These are phyloP conservation scores for Penicillium crustosum DNA, from an alignment of 2,329 filamentous ascomycete species.

Conservation along the genomic window DNA sequence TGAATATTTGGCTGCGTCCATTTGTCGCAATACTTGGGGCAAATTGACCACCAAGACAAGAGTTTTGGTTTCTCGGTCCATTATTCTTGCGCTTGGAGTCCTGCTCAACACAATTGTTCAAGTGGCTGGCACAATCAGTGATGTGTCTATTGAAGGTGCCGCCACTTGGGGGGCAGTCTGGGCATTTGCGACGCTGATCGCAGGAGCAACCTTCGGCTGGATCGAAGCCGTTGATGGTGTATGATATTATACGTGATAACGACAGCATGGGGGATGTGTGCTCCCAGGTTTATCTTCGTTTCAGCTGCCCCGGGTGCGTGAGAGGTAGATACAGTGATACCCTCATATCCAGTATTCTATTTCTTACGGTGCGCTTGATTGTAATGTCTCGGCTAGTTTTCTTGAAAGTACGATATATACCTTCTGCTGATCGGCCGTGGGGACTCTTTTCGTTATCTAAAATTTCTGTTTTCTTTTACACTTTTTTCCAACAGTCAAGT, in stretches of 20 bases:
- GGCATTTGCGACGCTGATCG: constrained; percentile 53
- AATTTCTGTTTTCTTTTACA: background rate
- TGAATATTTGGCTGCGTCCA: constrained; percentile 70
- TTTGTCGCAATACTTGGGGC: constrained; percentile 60
- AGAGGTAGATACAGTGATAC: background rate
- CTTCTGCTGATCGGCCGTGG: background rate
- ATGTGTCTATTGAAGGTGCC: constrained; percentile 69
- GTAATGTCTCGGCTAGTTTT: background rate
- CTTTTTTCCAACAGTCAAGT: background rate
- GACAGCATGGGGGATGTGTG: background rate
- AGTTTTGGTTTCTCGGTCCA: constrained; percentile 64
- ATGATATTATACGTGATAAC: constrained; percentile 16
- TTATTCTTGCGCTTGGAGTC: constrained; percentile 47
- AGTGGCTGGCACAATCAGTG: constrained; percentile 65
- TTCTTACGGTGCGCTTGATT: background rate
- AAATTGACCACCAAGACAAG: constrained; percentile 61
- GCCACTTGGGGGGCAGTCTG: constrained; percentile 72
- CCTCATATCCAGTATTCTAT: background rate
- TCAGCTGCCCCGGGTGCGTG: background rate
- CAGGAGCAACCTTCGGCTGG: constrained; percentile 40
- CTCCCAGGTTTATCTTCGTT: background rate
- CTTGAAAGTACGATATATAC: background rate
- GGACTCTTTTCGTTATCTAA: background rate
- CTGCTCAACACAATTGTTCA: constrained; percentile 62
- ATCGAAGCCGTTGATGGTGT: constrained; percentile 42